Conservation (phyloP, 257 asterid species). For the Henckelia pumila region DNA sequence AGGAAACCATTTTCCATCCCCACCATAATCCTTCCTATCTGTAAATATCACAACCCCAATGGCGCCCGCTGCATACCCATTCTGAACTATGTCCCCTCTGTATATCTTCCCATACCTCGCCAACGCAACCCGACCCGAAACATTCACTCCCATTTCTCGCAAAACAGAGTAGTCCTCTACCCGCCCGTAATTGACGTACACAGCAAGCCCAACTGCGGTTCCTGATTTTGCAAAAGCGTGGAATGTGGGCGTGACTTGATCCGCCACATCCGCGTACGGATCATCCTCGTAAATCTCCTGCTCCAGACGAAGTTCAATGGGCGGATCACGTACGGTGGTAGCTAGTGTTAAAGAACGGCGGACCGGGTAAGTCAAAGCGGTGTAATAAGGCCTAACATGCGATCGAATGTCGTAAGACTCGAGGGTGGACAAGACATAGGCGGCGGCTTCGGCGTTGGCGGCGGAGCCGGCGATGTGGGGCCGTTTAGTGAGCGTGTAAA, state of each 20-base stretch:
- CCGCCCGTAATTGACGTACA: constrained; percentile 72
- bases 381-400: constrained; percentile 48
- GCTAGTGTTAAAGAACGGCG: constrained; percentile 56
- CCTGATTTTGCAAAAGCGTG: constrained; percentile 83
- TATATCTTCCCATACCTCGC: constrained; percentile 71
- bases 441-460: constrained; percentile 78
- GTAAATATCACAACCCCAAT: constrained; percentile 61
- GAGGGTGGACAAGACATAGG: constrained; percentile 64
- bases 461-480: constrained; percentile 81
- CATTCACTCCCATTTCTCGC: constrained; percentile 58
- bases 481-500: constrained; percentile 55
- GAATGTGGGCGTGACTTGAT: constrained; percentile 54
- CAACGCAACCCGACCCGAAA: constrained; percentile 55
- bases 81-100: constrained; percentile 80
- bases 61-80: constrained; percentile 67
- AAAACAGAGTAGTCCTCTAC: constrained; percentile 51
- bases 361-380: constrained; percentile 59
- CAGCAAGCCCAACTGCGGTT: constrained; percentile 54
- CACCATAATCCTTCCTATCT: constrained; percentile 79
- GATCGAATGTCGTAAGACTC: constrained; percentile 47
- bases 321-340: constrained; percentile 34
- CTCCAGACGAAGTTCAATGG: constrained; percentile 43
- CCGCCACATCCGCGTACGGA: constrained; percentile 55
- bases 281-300: constrained; percentile 61
- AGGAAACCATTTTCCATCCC: constrained; percentile 82